Evolutionary conservation across 352 stramenopile species (phyloP).

Genomic region (Phytophthora cryptogea): DNA sequence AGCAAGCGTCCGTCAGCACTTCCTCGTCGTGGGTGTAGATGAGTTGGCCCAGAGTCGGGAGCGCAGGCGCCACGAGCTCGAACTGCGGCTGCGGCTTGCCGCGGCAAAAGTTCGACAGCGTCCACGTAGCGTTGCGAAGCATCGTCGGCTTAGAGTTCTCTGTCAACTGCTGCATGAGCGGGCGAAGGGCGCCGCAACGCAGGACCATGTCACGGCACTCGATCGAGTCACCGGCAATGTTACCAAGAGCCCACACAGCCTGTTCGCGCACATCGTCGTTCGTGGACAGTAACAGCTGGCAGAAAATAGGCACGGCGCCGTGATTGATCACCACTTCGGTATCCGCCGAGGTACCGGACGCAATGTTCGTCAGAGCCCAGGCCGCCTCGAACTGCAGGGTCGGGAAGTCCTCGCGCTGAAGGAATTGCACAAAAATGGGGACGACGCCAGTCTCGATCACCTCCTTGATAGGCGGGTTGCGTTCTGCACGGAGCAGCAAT

Average conservation of each 20-base stretch:
- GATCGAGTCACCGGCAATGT: slow-evolving; percentile 99
- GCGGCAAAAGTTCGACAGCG: slow-evolving; percentile 99
- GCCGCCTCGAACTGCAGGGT: slow-evolving; percentile 98
- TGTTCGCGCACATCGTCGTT: slow-evolving; percentile 98
- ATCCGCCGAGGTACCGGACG: slow-evolving; percentile 97
- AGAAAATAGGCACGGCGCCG: slow-evolving; percentile 98
- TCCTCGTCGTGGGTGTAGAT: slow-evolving; percentile 98
- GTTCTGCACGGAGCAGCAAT: slow-evolving; percentile 65
- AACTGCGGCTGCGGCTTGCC: slow-evolving; percentile 80
- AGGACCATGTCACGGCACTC: slow-evolving; percentile 97
- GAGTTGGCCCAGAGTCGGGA: slow-evolving; percentile 96
- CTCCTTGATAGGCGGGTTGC: slow-evolving; percentile 98
- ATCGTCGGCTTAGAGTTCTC: slow-evolving; percentile 97
- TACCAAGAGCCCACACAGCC: slow-evolving; percentile 98
- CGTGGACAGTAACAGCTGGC: slow-evolving; percentile 93
- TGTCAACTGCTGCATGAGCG: slow-evolving; percentile 95
- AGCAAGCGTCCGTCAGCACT: slow-evolving; percentile 99
- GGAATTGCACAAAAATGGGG: slow-evolving; percentile 98
- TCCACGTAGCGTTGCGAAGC: slow-evolving; percentile 99
- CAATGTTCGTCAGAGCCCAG: slow-evolving; percentile 99
- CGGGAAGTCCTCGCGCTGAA: slow-evolving; percentile 94
- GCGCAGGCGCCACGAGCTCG: slow-evolving; percentile 87
- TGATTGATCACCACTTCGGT: slow-evolving; percentile 98
- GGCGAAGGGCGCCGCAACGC: slow-evolving; percentile 90
- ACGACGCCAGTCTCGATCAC: slow-evolving; percentile 99